These are phyloP conservation scores for Geranium brycei DNA, from an alignment of 345 rosid genomes.

Conservation along the genomic window DNA sequence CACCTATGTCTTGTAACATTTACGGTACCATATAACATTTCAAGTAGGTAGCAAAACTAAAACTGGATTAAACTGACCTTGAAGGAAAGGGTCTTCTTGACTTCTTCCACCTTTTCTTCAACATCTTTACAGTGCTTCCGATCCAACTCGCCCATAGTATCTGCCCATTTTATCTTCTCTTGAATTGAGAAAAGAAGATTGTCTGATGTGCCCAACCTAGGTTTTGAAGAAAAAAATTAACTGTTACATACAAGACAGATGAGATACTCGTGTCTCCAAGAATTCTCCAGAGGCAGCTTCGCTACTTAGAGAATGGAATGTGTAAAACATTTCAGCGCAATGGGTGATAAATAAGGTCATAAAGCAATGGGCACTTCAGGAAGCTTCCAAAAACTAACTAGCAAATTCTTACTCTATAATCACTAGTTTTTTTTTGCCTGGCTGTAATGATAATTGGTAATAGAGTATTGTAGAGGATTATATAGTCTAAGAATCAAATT, in stretches of 20 bases:
- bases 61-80: slow-evolving; percentile 75
- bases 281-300: not conserved
- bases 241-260: not conserved
- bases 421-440: not conserved
- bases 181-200: slow-evolving; percentile 70
- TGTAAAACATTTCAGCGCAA: not conserved
- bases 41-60: not conserved
- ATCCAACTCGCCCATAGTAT: slow-evolving; percentile 78
- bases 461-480: not conserved
- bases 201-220: slow-evolving; percentile 81
- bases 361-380: not conserved
- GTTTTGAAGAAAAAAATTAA: slow-evolving; percentile 10
- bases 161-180: slow-evolving; percentile 99
- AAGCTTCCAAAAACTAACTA: not conserved
- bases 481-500: no score
- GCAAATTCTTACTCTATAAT: not conserved
- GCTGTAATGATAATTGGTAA: no score
- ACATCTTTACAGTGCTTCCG: slow-evolving; percentile 73
- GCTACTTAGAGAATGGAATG: not conserved
- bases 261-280: not conserved
- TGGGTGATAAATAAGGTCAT: not conserved
- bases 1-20: not conserved
- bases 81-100: slow-evolving; percentile 67
- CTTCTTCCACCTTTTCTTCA: slow-evolving; percentile 68
- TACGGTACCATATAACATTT: no score